Conservation (phyloP, 306 rosid genomes). For the Oxytropis ochrocephala region DNA sequence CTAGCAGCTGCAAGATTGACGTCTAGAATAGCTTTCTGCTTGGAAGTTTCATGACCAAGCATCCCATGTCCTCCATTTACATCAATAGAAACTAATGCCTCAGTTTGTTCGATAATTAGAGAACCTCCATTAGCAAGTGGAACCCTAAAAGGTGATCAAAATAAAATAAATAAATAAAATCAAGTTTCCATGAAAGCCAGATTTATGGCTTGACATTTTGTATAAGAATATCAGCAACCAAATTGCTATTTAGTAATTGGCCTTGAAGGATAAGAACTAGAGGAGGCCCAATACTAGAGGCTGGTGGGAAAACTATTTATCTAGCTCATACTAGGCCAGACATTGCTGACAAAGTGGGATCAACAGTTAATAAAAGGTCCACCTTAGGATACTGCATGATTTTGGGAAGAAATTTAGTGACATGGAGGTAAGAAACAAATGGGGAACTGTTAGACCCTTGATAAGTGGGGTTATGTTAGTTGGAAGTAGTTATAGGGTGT, state of each 20-base stretch:
- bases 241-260: background rate
- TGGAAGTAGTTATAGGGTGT: no score
- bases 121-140: constrained; percentile 90
- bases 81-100: constrained; percentile 93
- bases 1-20: constrained; percentile 97
- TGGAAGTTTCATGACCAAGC: constrained; percentile 74
- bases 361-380: background rate
- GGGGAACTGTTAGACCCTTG: no score
- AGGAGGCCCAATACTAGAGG: no score
- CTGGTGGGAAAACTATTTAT: no score
- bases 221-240: background rate
- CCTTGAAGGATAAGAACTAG: background rate
- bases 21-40: constrained; percentile 81
- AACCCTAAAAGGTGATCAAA: constrained; percentile 55
- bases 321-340: background rate
- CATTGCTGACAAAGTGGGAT: background rate
- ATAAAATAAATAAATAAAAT: constrained; percentile 3
- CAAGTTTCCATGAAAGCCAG: background rate
- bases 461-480: no score
- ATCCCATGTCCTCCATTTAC: constrained; percentile 97
- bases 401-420: background rate
- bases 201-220: background rate
- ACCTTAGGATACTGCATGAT: background rate
- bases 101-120: constrained; percentile 93
- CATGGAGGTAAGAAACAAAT: background rate